Evolutionary conservation across 768 basidiomycete species (phyloP), one percentile per base, ranked within the genome.

Genomic region (Ephemerocybe angulata): DNA sequence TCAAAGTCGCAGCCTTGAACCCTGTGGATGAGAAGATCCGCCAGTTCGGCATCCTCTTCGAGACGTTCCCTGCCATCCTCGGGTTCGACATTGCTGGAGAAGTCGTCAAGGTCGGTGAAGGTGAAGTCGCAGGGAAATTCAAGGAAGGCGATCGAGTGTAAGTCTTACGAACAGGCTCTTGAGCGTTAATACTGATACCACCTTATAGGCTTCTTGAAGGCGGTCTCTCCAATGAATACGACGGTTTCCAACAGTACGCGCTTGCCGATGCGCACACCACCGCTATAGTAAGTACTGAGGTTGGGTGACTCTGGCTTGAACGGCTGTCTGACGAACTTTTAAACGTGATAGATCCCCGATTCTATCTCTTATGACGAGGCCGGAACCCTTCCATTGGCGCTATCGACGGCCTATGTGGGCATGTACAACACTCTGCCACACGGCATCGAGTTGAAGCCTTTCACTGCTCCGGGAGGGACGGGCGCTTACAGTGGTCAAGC

Each of bases 1-100:
- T 82, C 51, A 66, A 72, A 40, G 70, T 82, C 4, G 72, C 78
- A 0, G 74, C 77, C 2, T 64, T 83, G 46, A 82, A 83, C 57
- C 83, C 83, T 2, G 71, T 74, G 13, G 82, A 84, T 58, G 79
- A 77, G 65, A 81, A 80, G 59, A 72, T 80, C 12, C 76, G 75
- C 37, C 70, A 67, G 41, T 70, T 70, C 56, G 77, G 74, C 0
- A 53, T 69, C n/a, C 70, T 73, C 52, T 60, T 75, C 44, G 65
- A 72, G 22, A 58, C 67, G n/a, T 82, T 67, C 58, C 82, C 79
- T 4, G 74, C 76, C 3, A 68, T 83, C 0, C 58, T 77, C 0
- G 81, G 83, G 1, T 67, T 64, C 10, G 82, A 85, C 49, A 69
- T 72, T 30, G 76, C 83, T 24, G 83, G 83, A 8, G 71, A 75